Percentiles rank a stretch among this genome's conserved stretches.
Conservation (phyloP, 352 stramenopile species). For the Pythium aristosporum region DNA sequence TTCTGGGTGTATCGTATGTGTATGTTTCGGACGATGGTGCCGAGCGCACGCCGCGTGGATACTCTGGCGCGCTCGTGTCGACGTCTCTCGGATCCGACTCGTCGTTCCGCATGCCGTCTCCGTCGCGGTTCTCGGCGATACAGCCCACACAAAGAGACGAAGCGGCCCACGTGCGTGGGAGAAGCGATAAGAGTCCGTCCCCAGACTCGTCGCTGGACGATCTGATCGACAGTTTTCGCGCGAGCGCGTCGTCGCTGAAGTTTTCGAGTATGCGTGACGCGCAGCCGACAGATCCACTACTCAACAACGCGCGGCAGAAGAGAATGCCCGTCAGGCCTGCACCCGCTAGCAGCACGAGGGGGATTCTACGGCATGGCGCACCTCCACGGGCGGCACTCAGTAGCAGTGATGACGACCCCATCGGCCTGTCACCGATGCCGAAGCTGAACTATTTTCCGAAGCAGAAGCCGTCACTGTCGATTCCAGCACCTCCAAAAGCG, state of each 20-base stretch:
- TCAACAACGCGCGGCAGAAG: neutral
- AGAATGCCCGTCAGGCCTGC: neutral
- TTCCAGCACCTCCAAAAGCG: constrained; percentile 6
- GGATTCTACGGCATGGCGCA: neutral
- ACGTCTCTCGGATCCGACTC: constrained; percentile 16
- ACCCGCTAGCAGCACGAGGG: neutral
- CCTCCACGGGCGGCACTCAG: neutral
- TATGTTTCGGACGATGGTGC: neutral
- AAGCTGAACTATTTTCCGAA: constrained; percentile 41
- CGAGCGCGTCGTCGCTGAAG: constrained; percentile 29
- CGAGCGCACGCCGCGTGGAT: neutral
- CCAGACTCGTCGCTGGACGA: constrained; percentile 40
- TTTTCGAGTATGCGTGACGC: neutral
- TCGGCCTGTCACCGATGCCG: constrained; percentile 43
- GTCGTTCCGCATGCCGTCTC: constrained; percentile 20
- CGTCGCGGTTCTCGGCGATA: neutral
- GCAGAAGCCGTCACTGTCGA: constrained; percentile 40
- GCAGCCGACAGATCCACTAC: neutral
- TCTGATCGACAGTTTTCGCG: constrained; percentile 48
- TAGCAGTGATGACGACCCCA: constrained; percentile 2
- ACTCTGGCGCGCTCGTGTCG: constrained; percentile 13
- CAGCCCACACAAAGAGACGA: neutral
- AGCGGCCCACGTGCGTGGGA: neutral
- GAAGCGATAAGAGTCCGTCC: neutral
- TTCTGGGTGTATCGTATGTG: neutral